phyloP scores from a whole-genome alignment of 352 stramenopile genomes.

The Phytopythium vexans region DNA sequence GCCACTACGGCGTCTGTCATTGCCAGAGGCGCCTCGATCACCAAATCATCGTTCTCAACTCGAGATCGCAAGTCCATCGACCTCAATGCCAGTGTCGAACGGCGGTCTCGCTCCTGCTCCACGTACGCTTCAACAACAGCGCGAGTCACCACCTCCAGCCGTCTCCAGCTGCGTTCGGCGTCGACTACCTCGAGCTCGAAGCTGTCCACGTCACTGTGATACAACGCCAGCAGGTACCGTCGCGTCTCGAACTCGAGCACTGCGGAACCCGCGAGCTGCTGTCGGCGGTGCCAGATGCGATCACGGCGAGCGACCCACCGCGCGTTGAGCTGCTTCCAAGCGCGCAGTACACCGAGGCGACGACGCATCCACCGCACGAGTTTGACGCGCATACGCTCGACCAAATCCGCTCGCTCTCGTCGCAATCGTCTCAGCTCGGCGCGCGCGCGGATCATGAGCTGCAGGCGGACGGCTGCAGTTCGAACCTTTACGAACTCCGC shows the following conservation, averaged over 20 bases:
- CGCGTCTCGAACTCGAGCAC: slow-evolving; percentile 28
- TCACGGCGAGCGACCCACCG: slow-evolving; percentile 34
- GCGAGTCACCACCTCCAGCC: slow-evolving; percentile 7
- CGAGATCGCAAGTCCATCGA: background rate
- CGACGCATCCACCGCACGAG: slow-evolving; percentile 51
- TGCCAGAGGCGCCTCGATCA: too few species aligned
- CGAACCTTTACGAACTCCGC: slow-evolving; percentile 17
- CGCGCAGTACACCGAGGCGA: slow-evolving; percentile 31
- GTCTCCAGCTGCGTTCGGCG: slow-evolving; percentile 8
- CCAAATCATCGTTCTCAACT: background rate
- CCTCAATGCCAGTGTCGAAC: too few species aligned
- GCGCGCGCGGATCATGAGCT: slow-evolving; percentile 32
- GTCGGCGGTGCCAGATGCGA: slow-evolving; percentile 42
- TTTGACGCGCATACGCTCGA: slow-evolving; percentile 41
- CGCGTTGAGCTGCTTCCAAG: slow-evolving; percentile 51
- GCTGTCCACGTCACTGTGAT: slow-evolving; percentile 11
- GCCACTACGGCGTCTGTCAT: too few species aligned
- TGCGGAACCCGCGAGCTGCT: slow-evolving; percentile 20
- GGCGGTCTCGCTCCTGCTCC: background rate
- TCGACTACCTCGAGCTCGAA: slow-evolving; percentile 30
- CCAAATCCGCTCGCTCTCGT: slow-evolving; percentile 16
- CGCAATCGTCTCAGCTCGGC: slow-evolving; percentile 32
- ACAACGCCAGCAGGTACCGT: slow-evolving; percentile 35
- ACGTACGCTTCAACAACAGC: slow-evolving; percentile 16
- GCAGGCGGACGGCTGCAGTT: slow-evolving; percentile 6